These are phyloP conservation scores for Neofusicoccum laricinum DNA, from an alignment of 2,329 filamentous ascomycete species.

Conservation along the genomic window DNA sequence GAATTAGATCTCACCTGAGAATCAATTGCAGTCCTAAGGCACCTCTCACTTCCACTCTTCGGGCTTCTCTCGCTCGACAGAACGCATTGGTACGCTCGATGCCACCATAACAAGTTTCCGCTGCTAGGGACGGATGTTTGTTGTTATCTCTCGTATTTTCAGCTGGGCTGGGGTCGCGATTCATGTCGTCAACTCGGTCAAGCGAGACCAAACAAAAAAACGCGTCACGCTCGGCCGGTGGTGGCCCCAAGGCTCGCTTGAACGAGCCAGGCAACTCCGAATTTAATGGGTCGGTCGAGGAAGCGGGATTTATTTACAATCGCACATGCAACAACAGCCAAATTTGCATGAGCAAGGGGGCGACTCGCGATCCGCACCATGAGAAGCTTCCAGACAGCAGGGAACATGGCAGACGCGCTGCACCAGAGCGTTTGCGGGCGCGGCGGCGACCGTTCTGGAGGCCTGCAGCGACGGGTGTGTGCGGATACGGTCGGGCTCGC, in stretches of 20 bases:
- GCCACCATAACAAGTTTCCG: background rate
- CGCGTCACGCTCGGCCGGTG: background rate
- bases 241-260: slow-evolving; percentile 6
- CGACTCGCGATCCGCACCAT: background rate
- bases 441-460: slow-evolving; percentile 1
- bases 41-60: background rate
- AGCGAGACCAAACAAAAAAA: background rate
- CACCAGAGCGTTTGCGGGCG: background rate
- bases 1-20: background rate
- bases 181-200: background rate
- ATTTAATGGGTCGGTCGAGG: slow-evolving; percentile 3
- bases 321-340: slow-evolving; percentile 7
- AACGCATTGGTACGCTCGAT: background rate
- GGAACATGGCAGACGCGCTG: background rate
- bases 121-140: background rate
- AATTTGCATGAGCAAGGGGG: background rate
- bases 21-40: background rate
- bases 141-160: slow-evolving; percentile 11
- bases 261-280: slow-evolving; percentile 8
- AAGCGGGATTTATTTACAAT: slow-evolving; percentile 12
- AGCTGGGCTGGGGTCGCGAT: slow-evolving; percentile 5
- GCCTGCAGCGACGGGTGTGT: background rate
- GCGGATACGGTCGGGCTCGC: background rate
- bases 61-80: background rate
- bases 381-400: slow-evolving; percentile 8